Conservation (phyloP, 768 basidiomycete genomes). For the Rhodocollybia butyracea region DNA sequence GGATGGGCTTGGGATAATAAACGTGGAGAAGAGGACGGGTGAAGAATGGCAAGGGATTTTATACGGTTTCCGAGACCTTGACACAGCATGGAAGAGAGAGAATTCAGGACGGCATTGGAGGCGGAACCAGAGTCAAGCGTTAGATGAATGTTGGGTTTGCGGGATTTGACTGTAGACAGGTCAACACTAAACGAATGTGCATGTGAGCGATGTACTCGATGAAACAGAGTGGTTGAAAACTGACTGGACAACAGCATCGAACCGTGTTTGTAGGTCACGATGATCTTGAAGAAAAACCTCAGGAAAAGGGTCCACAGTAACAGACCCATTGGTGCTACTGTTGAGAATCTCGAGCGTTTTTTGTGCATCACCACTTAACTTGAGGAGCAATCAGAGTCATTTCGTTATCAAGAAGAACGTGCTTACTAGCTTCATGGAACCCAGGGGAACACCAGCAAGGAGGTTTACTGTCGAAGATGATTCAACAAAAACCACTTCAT, state of each 20-base stretch:
- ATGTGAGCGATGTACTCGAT: background rate
- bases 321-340: conserved; percentile 30
- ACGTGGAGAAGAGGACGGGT: conserved; percentile 41
- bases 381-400: conserved; percentile 3
- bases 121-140: conserved; percentile 60
- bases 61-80: conserved; percentile 74
- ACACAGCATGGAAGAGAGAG: conserved; percentile 47
- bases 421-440: conserved; percentile 76
- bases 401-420: background rate
- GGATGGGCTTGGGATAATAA: conserved; percentile 55
- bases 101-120: conserved; percentile 50
- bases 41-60: conserved; percentile 60
- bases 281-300: conserved; percentile 72
- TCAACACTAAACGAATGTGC: conserved; percentile 44
- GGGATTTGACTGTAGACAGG: conserved; percentile 45
- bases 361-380: conserved; percentile 77
- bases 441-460: conserved; percentile 67
- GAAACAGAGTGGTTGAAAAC: conserved; percentile 14
- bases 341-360: conserved; percentile 69
- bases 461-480: conserved; percentile 75
- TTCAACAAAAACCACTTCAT: conserved; percentile 72
- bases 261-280: conserved; percentile 59
- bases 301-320: conserved; percentile 68
- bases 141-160: conserved; percentile 38
- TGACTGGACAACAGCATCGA: conserved; percentile 70